A percentile compares a stretch with the other conserved stretches of the same genome.
Conservation (phyloP, 2,329 filamentous ascomycete genomes). For the Helminthosporium solani region DNA sequence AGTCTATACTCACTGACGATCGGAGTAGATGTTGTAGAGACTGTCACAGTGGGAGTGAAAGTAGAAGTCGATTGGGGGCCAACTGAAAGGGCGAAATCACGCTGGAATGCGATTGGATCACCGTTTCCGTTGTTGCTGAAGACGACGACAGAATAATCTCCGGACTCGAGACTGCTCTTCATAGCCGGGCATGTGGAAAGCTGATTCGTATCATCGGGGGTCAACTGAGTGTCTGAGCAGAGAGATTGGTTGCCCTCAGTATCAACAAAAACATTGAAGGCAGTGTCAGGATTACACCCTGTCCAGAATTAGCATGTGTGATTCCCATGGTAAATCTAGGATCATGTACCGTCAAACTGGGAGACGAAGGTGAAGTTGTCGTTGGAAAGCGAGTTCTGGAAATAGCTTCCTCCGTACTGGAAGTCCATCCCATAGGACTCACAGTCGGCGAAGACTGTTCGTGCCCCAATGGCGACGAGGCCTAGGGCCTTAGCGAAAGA, state of each 20-base stretch:
- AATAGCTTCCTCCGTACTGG: constrained; percentile 42
- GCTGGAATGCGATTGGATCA: constrained; percentile 42
- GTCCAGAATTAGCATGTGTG: background rate
- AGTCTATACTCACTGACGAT: constrained; percentile 18
- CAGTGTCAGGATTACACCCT: constrained; percentile 40
- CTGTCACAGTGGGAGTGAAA: constrained; percentile 10
- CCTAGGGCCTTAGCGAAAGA: constrained; percentile 8
- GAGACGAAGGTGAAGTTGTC: constrained; percentile 44
- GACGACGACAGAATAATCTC: constrained; percentile 44
- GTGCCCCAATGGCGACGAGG: constrained; percentile 12
- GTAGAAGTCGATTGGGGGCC: constrained; percentile 38
- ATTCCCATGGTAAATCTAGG: background rate
- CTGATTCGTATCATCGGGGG: constrained; percentile 37
- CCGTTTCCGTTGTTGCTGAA: constrained; percentile 44
- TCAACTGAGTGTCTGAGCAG: constrained; percentile 40
- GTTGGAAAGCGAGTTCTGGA: constrained; percentile 44
- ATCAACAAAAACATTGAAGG: constrained; percentile 44
- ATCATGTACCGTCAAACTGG: constrained; percentile 35
- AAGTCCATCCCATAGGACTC: constrained; percentile 41
- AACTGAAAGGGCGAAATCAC: constrained; percentile 44
- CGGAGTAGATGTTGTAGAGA: constrained; percentile 13
- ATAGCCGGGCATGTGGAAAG: constrained; percentile 41
- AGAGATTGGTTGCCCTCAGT: constrained; percentile 40
- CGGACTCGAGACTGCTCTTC: constrained; percentile 40
- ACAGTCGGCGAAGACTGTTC: constrained; percentile 11